Conservation (phyloP, 352 stramenopile species). For the Pelagophyceae sp. region DNA sequence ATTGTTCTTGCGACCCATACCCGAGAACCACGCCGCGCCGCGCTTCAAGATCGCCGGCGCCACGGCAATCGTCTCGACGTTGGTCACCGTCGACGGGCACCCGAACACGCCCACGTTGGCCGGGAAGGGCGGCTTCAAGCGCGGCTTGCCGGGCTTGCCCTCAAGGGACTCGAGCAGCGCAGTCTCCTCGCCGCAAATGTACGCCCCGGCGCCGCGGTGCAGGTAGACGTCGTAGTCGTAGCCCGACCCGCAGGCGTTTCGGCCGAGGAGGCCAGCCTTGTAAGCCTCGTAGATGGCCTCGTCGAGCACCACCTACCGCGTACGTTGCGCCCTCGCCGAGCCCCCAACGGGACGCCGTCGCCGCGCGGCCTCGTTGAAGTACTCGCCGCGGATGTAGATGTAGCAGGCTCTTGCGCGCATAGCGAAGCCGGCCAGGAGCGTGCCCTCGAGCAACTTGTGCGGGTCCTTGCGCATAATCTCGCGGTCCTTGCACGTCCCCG, state of each 20-base stretch:
- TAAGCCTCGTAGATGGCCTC: constrained; percentile 99
- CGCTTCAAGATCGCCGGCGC: constrained; percentile 93
- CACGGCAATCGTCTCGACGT: constrained; percentile 97
- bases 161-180: constrained; percentile 95
- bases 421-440: constrained; percentile 90
- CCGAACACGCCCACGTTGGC: constrained; percentile 97
- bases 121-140: constrained; percentile 97
- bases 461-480: constrained; percentile 99
- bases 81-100: constrained; percentile 97
- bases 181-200: constrained; percentile 99
- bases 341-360: too few species aligned
- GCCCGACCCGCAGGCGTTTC: constrained; percentile 89
- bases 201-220: constrained; percentile 94
- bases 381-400: constrained; percentile 99
- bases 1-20: constrained; percentile 96
- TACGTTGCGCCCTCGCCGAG: too few species aligned
- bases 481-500: constrained; percentile 97
- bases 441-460: constrained; percentile 98
- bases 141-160: constrained; percentile 90
- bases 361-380: constrained; percentile 99
- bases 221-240: constrained; percentile 99
- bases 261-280: constrained; percentile 84
- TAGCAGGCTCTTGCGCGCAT: constrained; percentile 97
- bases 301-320: constrained; percentile 91
- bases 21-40: constrained; percentile 88